Evolutionary conservation across 352 stramenopile genomes (phyloP).

Genomic region (Phytopythium ostracodes): DNA sequence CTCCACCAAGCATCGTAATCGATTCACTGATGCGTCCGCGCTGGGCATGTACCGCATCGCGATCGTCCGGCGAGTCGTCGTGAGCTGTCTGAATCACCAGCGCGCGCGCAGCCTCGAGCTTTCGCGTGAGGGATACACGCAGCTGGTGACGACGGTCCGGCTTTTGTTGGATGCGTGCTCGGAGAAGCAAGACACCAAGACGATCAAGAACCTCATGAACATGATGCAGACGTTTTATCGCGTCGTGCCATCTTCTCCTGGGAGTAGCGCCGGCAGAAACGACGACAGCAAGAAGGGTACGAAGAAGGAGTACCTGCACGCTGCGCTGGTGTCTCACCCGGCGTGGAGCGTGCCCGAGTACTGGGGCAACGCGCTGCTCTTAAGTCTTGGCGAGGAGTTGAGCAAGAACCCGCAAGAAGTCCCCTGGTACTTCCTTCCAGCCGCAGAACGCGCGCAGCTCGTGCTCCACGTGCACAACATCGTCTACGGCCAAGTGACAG

Average conservation of each 20-base stretch:
- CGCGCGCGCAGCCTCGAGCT: slow-evolving; percentile 55
- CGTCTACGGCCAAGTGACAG: slow-evolving; percentile 68
- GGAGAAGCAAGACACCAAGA: slow-evolving; percentile 60
- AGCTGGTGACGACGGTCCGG: slow-evolving; percentile 45
- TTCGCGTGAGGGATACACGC: slow-evolving; percentile 45
- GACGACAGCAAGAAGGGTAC: slow-evolving; percentile 13
- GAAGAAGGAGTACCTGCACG: slow-evolving; percentile 67
- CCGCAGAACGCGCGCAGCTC: slow-evolving; percentile 56
- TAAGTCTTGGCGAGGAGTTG: slow-evolving; percentile 75
- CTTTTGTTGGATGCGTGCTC: slow-evolving; percentile 62
- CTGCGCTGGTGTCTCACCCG: slow-evolving; percentile 41
- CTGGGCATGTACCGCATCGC: slow-evolving; percentile 65
- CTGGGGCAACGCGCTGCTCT: slow-evolving; percentile 70
- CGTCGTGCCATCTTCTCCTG: neutral
- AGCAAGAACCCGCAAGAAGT: slow-evolving; percentile 60
- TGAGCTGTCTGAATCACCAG: slow-evolving; percentile 69
- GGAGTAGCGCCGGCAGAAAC: neutral
- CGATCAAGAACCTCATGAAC: slow-evolving; percentile 76
- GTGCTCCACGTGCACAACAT: slow-evolving; percentile 76
- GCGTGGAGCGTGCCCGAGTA: slow-evolving; percentile 66
- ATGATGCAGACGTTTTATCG: slow-evolving; percentile 83
- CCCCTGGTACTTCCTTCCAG: slow-evolving; percentile 63
- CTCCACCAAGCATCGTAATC: slow-evolving; percentile 49
- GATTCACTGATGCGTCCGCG: slow-evolving; percentile 57
- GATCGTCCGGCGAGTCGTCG: slow-evolving; percentile 60